A percentile compares a stretch with the other conserved stretches of the same genome.
These are phyloP conservation scores for Macaranga tanarius DNA, from an alignment of 441 rosid species.

Conservation along the genomic window DNA sequence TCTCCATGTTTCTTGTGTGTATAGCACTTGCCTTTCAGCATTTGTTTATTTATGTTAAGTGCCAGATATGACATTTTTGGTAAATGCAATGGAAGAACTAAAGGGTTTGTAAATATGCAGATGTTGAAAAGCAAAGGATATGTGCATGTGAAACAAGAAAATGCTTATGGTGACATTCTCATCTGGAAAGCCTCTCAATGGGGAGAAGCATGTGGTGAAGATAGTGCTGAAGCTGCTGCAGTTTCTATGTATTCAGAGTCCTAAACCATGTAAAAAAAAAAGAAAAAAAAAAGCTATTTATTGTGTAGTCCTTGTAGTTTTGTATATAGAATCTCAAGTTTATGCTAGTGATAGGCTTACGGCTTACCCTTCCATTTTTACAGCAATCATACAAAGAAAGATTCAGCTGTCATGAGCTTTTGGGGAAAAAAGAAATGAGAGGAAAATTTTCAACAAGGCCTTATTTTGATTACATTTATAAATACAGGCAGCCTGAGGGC, in stretches of 20 bases:
- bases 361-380: background rate
- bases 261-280: background rate
- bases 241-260: background rate
- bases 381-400: background rate
- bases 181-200: constrained; percentile 38
- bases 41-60: background rate
- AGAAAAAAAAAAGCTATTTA: background rate
- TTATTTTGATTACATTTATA: too few relatives aligned
- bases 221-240: background rate
- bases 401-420: background rate
- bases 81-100: background rate
- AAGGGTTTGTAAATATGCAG: constrained; percentile 37
- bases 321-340: background rate
- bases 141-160: constrained; percentile 61
- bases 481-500: too few relatives aligned
- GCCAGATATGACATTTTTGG: too few relatives aligned
- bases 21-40: background rate
- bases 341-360: background rate
- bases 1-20: background rate
- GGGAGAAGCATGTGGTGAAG: constrained; percentile 18
- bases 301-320: background rate
- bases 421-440: background rate
- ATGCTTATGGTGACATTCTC: constrained; percentile 51
- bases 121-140: constrained; percentile 61
- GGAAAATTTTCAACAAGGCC: background rate